Percentiles rank a stretch among this genome's conserved stretches.
Evolutionary conservation across 2,329 filamentous ascomycete genomes (phyloP).

Genomic region (Hymenoscyphus scutula): DNA sequence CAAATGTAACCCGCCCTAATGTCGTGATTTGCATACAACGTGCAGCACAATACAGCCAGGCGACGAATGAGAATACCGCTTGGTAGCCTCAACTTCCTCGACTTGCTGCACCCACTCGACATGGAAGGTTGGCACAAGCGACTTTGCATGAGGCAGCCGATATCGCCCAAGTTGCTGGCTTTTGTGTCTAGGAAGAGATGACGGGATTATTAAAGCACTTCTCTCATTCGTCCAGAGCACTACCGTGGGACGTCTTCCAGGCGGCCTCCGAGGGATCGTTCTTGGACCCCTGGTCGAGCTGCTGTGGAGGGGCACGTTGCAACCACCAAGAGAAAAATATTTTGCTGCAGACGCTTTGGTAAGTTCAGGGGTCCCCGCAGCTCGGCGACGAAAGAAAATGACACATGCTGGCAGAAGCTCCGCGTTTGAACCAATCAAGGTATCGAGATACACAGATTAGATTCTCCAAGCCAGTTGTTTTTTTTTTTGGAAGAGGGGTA

Average conservation of each 20-base stretch:
- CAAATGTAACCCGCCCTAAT: slow-evolving; percentile 19
- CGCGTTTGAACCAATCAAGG: slow-evolving; percentile 16
- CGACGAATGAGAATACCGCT: slow-evolving; percentile 19
- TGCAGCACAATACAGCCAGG: slow-evolving; percentile 12
- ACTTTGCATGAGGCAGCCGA: slow-evolving; percentile 6
- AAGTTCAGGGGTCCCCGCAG: slow-evolving; percentile 25
- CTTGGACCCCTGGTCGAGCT: background rate
- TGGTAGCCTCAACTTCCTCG: slow-evolving; percentile 22
- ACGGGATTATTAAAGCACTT: slow-evolving; percentile 5
- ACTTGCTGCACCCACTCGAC: background rate
- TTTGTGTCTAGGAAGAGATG: background rate
- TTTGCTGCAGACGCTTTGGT: slow-evolving; percentile 15
- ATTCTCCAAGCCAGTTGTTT: slow-evolving; percentile 9
- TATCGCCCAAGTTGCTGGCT: slow-evolving; percentile 8
- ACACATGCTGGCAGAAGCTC: slow-evolving; percentile 21
- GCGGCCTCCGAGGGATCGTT: slow-evolving; percentile 5
- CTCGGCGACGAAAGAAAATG: slow-evolving; percentile 20
- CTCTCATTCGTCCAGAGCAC: background rate
- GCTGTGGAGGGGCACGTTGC: slow-evolving; percentile 9
- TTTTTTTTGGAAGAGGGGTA: slow-evolving; percentile 12
- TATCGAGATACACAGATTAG: slow-evolving; percentile 23
- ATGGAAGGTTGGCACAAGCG: slow-evolving; percentile 6
- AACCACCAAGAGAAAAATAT: slow-evolving; percentile 11
- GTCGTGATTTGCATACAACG: slow-evolving; percentile 26
- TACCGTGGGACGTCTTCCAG: background rate